phyloP scores from a whole-genome alignment of 768 basidiomycete species.

The Hortiboletus campestris region DNA sequence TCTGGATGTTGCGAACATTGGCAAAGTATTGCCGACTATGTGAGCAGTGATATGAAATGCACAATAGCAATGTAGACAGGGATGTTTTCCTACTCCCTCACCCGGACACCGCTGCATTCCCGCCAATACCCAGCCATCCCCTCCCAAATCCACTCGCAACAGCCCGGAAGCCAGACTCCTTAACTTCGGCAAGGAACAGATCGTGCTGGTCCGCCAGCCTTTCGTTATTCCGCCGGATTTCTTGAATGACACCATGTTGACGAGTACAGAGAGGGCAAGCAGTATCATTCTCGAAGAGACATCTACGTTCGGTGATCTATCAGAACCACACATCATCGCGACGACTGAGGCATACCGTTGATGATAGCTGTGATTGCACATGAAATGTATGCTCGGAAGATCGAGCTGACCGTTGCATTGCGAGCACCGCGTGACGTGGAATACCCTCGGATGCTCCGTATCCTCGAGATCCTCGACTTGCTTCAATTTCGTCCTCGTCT shows the following conservation, averaged over 20 bases:
- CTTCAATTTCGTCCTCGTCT: slow-evolving; percentile 76
- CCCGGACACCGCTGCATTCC: neutral
- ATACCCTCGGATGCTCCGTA: slow-evolving; percentile 75
- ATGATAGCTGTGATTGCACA: slow-evolving; percentile 98
- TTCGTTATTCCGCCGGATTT: slow-evolving; percentile 86
- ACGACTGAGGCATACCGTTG: slow-evolving; percentile 51
- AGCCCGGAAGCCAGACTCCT: slow-evolving; percentile 65
- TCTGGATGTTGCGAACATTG: no score
- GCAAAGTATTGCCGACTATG: neutral
- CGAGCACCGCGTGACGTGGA: slow-evolving; percentile 93
- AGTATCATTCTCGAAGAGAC: slow-evolving; percentile 82
- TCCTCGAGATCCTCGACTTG: slow-evolving; percentile 82
- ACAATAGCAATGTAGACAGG: neutral
- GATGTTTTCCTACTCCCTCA: neutral
- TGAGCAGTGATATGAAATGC: neutral
- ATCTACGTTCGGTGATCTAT: slow-evolving; percentile 44
- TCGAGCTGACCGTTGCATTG: slow-evolving; percentile 88
- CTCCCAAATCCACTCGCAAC: slow-evolving; percentile 69
- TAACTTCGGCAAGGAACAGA: slow-evolving; percentile 73
- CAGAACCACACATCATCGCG: neutral
- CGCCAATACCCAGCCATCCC: slow-evolving; percentile 46
- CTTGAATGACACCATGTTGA: slow-evolving; percentile 84
- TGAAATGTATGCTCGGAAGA: slow-evolving; percentile 92
- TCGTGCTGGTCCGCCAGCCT: slow-evolving; percentile 80
- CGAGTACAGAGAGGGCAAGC: slow-evolving; percentile 89